Evolutionary conservation across 176 grass and related monocot species (phyloP), one percentile per base, ranked within the genome.

Genomic region (Zea luxurians): DNA sequence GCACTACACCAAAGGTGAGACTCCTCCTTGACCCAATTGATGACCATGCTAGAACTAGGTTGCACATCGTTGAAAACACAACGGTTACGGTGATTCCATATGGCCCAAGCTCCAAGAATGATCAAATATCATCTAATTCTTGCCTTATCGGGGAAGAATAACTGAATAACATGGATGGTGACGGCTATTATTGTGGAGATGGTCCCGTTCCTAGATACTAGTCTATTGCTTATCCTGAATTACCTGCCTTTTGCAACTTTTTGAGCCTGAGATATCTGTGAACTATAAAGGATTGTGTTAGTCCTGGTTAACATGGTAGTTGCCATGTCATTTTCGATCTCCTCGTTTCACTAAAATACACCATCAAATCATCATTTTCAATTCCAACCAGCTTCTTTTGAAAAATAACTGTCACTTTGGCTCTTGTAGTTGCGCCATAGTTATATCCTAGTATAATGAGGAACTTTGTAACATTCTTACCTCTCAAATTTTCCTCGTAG

Each of bases 401-500:
- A 27, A 21, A 68, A 61, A 37, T 65, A 8, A 35, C 47, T 67
- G 12, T 67, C 54, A 41, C 66, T 77, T 75, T 20, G 8, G 11
- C 18, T 81, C 37, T 69, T 77, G 10, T 41, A 66, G 34, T 21
- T 42, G 27, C 35, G 48, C 12, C 40, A 71, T 63, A 63, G 37
- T 36, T 86, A 46, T 64, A 40, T 72, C 17, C 17, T 85, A 59
- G 49, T 6, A 41, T 47, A 48, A 21, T 0, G 2, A 48, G 52
- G 8, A 15, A 66, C 34, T 68, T 50, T 48, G 37, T 42, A 64
- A 49, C 8, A 47, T 75, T 58, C 81, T 64, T 75, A 37, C 64
- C 57, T 79, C 43, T 21, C 63, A 69, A 55, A 53, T 63, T 78
- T 59, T 80, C 10, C 45, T 75, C 74, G 7, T 44, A 37, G 16